Evolutionary conservation across 768 basidiomycete genomes (phyloP).

Genomic region (Kwoniella dendrophila): DNA sequence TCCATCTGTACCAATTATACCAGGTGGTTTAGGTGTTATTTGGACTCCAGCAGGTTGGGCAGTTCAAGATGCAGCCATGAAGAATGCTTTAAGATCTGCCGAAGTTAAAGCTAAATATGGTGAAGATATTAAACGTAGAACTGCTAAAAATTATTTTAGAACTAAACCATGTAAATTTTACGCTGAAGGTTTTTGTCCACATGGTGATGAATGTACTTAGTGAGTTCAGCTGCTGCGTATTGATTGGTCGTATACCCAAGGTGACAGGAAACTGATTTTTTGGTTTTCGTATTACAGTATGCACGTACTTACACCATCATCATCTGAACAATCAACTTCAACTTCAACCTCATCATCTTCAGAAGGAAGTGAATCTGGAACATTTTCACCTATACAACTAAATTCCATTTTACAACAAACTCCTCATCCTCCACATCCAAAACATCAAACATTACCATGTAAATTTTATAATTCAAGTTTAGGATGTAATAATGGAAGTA

Average conservation of each 20-base stretch:
- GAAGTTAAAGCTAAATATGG: conserved; percentile 29
- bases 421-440: conserved; percentile 13
- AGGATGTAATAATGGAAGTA: conserved; percentile 45
- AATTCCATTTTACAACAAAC: neutral
- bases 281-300: conserved; percentile 18
- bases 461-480: conserved; percentile 53
- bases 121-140: conserved; percentile 4
- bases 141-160: conserved; percentile 44
- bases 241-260: neutral
- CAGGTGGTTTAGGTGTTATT: conserved; percentile 41
- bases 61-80: conserved; percentile 51
- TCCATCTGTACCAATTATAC: conserved; percentile 14
- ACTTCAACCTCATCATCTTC: no score
- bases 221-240: conserved; percentile 21
- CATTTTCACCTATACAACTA: neutral
- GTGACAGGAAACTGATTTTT: neutral
- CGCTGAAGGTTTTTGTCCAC: conserved; percentile 49
- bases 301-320: conserved; percentile 22
- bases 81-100: conserved; percentile 28
- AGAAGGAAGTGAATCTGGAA: conserved; percentile 1
- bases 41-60: conserved; percentile 53
- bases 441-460: conserved; percentile 33
- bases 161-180: conserved; percentile 52
- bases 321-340: conserved; percentile 21
- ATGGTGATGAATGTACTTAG: conserved; percentile 52